Conservation (phyloP, 441 rosid genomes). For the Erodium moschatum region DNA sequence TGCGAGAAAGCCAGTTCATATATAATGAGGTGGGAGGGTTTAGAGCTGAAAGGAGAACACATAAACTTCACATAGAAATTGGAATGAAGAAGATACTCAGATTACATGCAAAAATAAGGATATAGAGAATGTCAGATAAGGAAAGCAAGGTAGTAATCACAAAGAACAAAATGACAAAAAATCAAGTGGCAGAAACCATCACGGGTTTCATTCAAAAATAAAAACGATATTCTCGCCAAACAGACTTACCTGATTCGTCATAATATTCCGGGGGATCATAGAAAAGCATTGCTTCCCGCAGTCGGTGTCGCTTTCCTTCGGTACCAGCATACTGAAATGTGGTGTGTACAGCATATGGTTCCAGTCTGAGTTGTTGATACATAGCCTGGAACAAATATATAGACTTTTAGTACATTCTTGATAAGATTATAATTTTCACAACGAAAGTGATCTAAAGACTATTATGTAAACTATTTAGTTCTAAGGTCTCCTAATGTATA, state of each 20-base stretch:
- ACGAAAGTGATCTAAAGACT: slow-evolving; percentile 11
- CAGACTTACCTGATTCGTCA: slow-evolving; percentile 60
- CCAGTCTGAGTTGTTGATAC: slow-evolving; percentile 78
- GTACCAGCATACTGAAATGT: slow-evolving; percentile 98
- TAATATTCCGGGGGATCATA: slow-evolving; percentile 89
- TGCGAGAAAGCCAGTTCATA: no score
- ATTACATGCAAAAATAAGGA: no score
- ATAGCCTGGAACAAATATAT: slow-evolving; percentile 50
- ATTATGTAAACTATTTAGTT: slow-evolving; percentile 4
- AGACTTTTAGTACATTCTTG: slow-evolving; percentile 19
- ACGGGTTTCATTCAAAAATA: not conserved
- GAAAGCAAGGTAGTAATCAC: not conserved
- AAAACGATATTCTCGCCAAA: not conserved
- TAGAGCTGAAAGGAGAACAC: not conserved
- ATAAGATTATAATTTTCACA: slow-evolving; percentile 12
- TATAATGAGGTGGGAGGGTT: no score
- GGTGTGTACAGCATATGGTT: slow-evolving; percentile 94
- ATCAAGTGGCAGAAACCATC: not conserved
- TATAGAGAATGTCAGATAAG: not conserved
- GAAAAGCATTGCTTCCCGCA: slow-evolving; percentile 85
- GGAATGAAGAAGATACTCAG: no score
- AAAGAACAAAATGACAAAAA: not conserved
- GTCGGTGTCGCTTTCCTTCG: slow-evolving; percentile 92
- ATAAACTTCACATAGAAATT: no score
- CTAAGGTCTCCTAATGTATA: not conserved